Evolutionary conservation across 2,329 filamentous ascomycete species (phyloP).

Genomic region (Hypoxylon sp.): DNA sequence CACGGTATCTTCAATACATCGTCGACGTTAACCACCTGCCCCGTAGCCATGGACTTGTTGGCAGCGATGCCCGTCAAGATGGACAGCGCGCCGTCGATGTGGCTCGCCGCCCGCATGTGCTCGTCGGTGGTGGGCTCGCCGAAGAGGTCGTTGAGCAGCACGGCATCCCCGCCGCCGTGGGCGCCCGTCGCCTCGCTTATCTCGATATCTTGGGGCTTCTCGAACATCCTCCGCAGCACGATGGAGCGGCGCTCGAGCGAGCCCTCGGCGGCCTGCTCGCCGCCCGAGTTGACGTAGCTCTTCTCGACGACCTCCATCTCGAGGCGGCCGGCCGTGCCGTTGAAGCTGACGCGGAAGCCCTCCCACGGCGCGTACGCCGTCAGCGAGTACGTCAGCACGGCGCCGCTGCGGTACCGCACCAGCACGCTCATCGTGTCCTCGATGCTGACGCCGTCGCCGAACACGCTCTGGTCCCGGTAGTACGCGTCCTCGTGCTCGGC

Average conservation of each 20-base stretch:
- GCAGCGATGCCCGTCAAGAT: constrained; percentile 68
- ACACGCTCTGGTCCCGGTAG: constrained; percentile 68
- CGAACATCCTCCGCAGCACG: constrained; percentile 61
- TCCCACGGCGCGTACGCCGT: constrained; percentile 71
- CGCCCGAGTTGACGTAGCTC: constrained; percentile 67
- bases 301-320: constrained; percentile 70
- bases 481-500: constrained; percentile 71
- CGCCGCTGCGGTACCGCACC: constrained; percentile 63
- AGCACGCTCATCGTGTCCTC: constrained; percentile 70
- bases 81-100: constrained; percentile 65
- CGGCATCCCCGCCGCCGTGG: constrained; percentile 67
- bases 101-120: constrained; percentile 63
- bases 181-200: constrained; percentile 61
- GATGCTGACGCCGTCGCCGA: constrained; percentile 69
- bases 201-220: constrained; percentile 63
- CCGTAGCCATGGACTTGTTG: constrained; percentile 64
- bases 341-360: constrained; percentile 65
- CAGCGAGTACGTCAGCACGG: constrained; percentile 65
- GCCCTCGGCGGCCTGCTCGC: constrained; percentile 63
- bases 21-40: constrained; percentile 63
- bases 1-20: constrained; percentile 54
- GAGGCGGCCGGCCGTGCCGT: constrained; percentile 64
- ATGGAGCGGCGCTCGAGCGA: constrained; percentile 59
- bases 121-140: constrained; percentile 60
- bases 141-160: constrained; percentile 65